phyloP scores from a whole-genome alignment of 371 early-diverging fungal species.

The Rhizomucor pusillus region DNA sequence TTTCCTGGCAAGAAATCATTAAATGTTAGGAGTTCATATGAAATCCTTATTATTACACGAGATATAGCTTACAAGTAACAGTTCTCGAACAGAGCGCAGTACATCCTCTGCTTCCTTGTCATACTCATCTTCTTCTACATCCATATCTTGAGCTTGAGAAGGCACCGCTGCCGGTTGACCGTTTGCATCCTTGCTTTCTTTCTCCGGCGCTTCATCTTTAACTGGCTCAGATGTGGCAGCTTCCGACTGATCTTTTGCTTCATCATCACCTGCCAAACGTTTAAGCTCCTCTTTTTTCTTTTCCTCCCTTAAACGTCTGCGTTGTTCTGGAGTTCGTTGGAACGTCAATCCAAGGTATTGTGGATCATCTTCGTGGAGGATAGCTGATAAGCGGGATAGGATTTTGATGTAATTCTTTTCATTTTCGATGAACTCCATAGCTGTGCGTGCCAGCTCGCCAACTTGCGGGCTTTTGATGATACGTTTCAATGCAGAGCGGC shows the following conservation, averaged over 20 bases:
- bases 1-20: conserved; percentile 27
- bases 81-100: conserved; percentile 36
- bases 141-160: conserved; percentile 4
- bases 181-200: conserved; percentile 7
- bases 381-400: conserved; percentile 43
- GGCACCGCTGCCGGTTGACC: too few species aligned
- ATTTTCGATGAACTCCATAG: conserved; percentile 54
- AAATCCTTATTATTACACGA: neutral
- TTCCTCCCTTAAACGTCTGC: conserved; percentile 11
- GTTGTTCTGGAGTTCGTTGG: conserved; percentile 37
- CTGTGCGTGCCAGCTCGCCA: conserved; percentile 35
- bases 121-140: conserved; percentile 7
- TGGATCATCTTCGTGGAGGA: conserved; percentile 52
- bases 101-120: conserved; percentile 37
- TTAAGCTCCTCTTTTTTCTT: neutral
- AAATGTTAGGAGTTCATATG: neutral
- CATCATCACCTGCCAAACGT: neutral
- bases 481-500: conserved; percentile 41
- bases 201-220: conserved; percentile 8
- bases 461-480: conserved; percentile 46
- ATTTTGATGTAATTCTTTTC: conserved; percentile 52
- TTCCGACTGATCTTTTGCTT: conserved; percentile 5
- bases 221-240: conserved; percentile 2
- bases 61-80: conserved; percentile 30
- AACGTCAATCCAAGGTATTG: conserved; percentile 42